Conservation (phyloP, 176 grass and related monocot species). For the Rhynchospora pubera region DNA sequence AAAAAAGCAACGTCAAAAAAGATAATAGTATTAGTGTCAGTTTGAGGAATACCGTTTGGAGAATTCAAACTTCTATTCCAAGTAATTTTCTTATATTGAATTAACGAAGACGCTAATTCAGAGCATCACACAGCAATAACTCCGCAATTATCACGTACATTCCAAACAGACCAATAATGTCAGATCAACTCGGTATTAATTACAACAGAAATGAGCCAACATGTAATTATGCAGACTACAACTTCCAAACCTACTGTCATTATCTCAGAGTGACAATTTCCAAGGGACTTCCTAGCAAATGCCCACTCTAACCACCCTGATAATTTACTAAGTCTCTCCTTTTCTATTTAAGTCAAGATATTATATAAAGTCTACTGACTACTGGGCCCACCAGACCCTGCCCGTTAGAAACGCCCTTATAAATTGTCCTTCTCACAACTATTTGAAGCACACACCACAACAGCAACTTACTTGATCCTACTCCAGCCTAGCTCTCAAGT, state of each 20-base stretch:
- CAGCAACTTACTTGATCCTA: not conserved
- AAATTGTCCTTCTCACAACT: not conserved
- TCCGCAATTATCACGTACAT: not conserved
- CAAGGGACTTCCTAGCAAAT: not conserved
- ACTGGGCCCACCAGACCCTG: not conserved
- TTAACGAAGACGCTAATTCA: not conserved
- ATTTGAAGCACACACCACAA: not conserved
- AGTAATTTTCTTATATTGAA: not conserved
- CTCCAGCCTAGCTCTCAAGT: not conserved
- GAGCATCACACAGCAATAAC: not conserved
- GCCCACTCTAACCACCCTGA: not conserved
- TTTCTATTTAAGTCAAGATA: not conserved
- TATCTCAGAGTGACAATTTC: not conserved
- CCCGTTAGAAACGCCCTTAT: not conserved
- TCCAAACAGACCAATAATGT: not conserved
- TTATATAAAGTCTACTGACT: not conserved
- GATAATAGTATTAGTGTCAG: not conserved
- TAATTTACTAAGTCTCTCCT: not conserved
- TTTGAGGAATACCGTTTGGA: not conserved
- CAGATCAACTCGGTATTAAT: not conserved
- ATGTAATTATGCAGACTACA: not conserved
- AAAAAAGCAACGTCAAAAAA: no score
- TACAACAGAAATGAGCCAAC: not conserved
- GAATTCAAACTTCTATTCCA: not conserved
- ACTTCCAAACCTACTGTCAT: not conserved